Evolutionary conservation across 768 basidiomycete genomes (phyloP), one percentile per base, ranked within the genome.

Genomic region (Serendipita sp.): DNA sequence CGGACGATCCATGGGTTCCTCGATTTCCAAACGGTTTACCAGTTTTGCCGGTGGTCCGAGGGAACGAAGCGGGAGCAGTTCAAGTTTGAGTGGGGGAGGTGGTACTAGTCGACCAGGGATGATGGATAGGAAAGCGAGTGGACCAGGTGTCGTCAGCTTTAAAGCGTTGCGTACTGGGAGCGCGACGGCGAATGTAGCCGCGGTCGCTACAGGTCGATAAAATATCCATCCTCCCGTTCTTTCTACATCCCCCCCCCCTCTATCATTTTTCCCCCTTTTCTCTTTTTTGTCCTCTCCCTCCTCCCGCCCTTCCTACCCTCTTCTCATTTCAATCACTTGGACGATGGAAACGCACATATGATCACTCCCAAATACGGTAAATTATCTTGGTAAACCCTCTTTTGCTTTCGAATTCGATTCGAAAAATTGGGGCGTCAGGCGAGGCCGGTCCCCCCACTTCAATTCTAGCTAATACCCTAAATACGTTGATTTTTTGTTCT

Each of bases 161-260:
- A 60, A 60, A n/a, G 23, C 56, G 56, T 60, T 60, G 56, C 56
- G 56, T 10, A 60, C 56, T 8, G 56, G 48, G 30, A 51, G 56
- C 28, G 18, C 56, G 28, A 60, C 35, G 56, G 35, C 35, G 8
- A 36, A 36, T 36, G 23, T 36, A 18, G 56, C 15, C n/a, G 23
- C 34, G 8, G 56, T 60, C 35, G 13, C 38, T 41, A 41, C 38
- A 4, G 28, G 5, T 32, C 56, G 56, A 36, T 60, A 36, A 60
- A 28, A 23, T 10, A 15, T 54, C 2, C 10, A 16, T 30, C 23
- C 52, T 1, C 10, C 52, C 1, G 11, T 54, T 54, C 30, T 54
- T 54, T 54, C 10, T 11, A 54, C 35, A 32, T n/a, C 35, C 2
- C 35, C 35, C n/a, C 35, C 28, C n/a, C 56, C 28, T 36, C 35